phyloP scores from a whole-genome alignment of 2,329 filamentous ascomycete species.

The Fusarium brachygibbosum region DNA sequence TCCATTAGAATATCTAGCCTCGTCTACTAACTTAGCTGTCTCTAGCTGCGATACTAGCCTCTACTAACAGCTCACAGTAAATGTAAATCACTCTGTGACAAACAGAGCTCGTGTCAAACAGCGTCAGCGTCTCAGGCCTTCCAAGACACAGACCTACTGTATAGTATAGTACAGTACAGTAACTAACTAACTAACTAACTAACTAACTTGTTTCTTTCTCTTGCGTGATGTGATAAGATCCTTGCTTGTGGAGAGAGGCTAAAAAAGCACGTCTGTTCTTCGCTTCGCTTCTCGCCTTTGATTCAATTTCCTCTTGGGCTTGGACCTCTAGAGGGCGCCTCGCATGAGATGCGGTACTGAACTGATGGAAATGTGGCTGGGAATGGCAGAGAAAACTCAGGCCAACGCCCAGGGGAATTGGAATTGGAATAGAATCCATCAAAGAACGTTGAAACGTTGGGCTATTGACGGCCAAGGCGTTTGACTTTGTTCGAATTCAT shows the following conservation, averaged over 20 bases:
- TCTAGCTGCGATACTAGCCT: conserved; percentile 9
- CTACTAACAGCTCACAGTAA: background rate
- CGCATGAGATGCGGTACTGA: conserved; percentile 22
- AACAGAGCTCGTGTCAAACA: conserved; percentile 16
- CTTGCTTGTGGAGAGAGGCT: conserved; percentile 6
- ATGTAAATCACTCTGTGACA: conserved; percentile 21
- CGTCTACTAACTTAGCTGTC: conserved; percentile 11
- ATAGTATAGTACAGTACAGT: background rate
- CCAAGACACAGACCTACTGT: conserved; percentile 6
- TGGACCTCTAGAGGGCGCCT: conserved; percentile 22
- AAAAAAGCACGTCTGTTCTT: conserved; percentile 11
- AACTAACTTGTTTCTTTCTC: conserved; percentile 3
- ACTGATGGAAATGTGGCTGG: conserved; percentile 11
- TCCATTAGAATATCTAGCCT: conserved; percentile 11
- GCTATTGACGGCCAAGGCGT: conserved; percentile 6
- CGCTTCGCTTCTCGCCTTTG: conserved; percentile 3
- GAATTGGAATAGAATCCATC: background rate
- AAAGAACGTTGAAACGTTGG: background rate
- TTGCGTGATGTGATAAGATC: conserved; percentile 30
- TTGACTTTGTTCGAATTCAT: background rate
- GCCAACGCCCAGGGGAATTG: conserved; percentile 4
- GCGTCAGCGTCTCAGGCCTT: conserved; percentile 26
- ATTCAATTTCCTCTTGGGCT: conserved; percentile 36
- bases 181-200: background rate
- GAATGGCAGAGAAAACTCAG: background rate